phyloP scores from a whole-genome alignment of 768 basidiomycete genomes.

The Lentinula edodes region DNA sequence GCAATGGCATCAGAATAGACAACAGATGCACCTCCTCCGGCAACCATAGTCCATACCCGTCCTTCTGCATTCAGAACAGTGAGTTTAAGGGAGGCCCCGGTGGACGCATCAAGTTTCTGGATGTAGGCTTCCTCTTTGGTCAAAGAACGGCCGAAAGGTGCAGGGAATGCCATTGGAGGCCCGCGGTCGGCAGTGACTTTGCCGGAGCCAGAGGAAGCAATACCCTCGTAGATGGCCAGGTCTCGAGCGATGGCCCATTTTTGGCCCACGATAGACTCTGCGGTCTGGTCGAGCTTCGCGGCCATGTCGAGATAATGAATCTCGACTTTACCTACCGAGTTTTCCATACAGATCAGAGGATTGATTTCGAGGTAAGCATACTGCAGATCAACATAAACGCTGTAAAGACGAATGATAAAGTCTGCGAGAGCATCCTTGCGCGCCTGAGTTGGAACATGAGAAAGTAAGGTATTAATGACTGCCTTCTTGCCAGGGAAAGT shows the following conservation, averaged over 20 bases:
- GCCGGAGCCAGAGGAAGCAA: conserved; percentile 34
- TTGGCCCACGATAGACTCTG: conserved; percentile 95
- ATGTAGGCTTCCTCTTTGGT: conserved; percentile 99
- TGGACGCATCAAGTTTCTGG: conserved; percentile 94
- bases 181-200: conserved; percentile 86
- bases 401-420: conserved; percentile 93
- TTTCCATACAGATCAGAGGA: conserved; percentile 80
- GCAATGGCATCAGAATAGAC: conserved; percentile 75
- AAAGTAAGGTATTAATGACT: conserved; percentile 72
- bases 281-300: conserved; percentile 98
- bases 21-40: conserved; percentile 85
- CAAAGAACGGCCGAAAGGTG: conserved; percentile 94
- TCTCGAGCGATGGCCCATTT: conserved; percentile 99
- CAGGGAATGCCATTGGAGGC: conserved; percentile 94
- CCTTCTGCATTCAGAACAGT: conserved; percentile 95
- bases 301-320: conserved; percentile 99
- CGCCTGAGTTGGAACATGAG: conserved; percentile 64
- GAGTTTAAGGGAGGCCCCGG: conserved; percentile 96
- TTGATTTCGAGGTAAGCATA: conserved; percentile 99
- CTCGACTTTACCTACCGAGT: conserved; percentile 46
- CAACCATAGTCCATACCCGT: conserved; percentile 99
- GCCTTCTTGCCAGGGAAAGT: conserved; percentile 80
- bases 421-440: conserved; percentile 92
- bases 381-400: conserved; percentile 97
- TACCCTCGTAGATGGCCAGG: conserved; percentile 55